Evolutionary conservation across 1,284 basidiomycete genomes (phyloP), one percentile per base, ranked within the genome.

Genomic region (Puccinia novopanici): DNA sequence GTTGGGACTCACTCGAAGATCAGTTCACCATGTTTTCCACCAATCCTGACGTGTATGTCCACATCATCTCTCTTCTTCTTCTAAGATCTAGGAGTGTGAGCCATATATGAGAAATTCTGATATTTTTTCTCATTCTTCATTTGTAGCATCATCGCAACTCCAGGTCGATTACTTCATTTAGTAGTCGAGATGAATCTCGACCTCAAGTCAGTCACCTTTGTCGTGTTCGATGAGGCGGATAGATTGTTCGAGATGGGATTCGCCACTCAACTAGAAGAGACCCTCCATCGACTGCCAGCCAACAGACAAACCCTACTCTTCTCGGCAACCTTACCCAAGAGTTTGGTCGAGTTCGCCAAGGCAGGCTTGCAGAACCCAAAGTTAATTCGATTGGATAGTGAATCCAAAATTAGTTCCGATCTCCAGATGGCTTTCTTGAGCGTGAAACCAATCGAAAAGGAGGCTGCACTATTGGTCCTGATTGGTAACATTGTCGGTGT

Each of bases 141-240:
- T 34, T 34, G 5, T 83, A 97, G 94, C 24, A 92, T 98, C 82
- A 95, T 98, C 83, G 97, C 96, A 27, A 99, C 97, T 3, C 97
- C 97, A 19, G 97, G 97, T 83, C 94, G 97, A 84, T 89, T 99
- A 72, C 90, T 99, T 24, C 97, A 99, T 87, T 89, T 99, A 40
- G 89, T 93, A 65, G 93, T 99, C 73, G 97, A 99, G 87, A 99
- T 98, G 96, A 93, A 93, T 83, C 88, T 98, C 70, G 95, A 98
- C 85, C 88, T 99, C 50, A 91, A 92, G 71, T 91, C 92, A 0
- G 89, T 96, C 3, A 91, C 96, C 86, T 95, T 94, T 82, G 91
- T 96, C 80, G 93, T 99, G 24, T 99, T 99, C 84, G 97, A 99
- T 85, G 97, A 99, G 87, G 97, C 97, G 0, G 97, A 99, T 86